Conservation (phyloP, 805 yeast genomes). For the Candida yuanshanica region DNA sequence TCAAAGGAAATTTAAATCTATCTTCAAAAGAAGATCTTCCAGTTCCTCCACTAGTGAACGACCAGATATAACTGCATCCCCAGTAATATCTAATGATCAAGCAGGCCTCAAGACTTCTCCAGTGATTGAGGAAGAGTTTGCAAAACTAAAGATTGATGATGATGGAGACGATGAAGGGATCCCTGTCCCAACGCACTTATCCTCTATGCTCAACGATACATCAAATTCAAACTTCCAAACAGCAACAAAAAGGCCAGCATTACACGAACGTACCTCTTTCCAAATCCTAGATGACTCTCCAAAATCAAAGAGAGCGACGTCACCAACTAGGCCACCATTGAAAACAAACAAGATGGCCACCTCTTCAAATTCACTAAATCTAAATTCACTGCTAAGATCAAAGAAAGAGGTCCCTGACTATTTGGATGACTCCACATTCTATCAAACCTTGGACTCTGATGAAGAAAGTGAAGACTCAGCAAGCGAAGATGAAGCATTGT, state of each 20-base stretch:
- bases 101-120: neutral
- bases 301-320: neutral
- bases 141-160: neutral
- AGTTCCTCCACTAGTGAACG: neutral
- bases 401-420: constrained; percentile 21
- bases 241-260: neutral
- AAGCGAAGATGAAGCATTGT: constrained; percentile 13
- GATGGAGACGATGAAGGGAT: constrained; percentile 4
- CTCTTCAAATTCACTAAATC: constrained; percentile 18
- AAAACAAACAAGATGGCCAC: constrained; percentile 8
- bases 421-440: constrained; percentile 22
- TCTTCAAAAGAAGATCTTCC: constrained; percentile 19
- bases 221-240: constrained; percentile 1
- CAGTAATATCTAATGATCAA: neutral
- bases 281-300: neutral
- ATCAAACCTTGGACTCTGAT: constrained; percentile 21
- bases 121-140: neutral
- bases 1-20: constrained; percentile 19
- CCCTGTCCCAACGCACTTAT: constrained; percentile 8
- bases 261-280: neutral
- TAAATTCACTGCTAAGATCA: constrained; percentile 17
- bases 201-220: neutral
- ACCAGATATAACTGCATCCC: neutral
- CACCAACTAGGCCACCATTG: constrained; percentile 11
- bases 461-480: constrained; percentile 12